Conservation (phyloP, 345 rosid species). For the Aquilaria yunnanensis region DNA sequence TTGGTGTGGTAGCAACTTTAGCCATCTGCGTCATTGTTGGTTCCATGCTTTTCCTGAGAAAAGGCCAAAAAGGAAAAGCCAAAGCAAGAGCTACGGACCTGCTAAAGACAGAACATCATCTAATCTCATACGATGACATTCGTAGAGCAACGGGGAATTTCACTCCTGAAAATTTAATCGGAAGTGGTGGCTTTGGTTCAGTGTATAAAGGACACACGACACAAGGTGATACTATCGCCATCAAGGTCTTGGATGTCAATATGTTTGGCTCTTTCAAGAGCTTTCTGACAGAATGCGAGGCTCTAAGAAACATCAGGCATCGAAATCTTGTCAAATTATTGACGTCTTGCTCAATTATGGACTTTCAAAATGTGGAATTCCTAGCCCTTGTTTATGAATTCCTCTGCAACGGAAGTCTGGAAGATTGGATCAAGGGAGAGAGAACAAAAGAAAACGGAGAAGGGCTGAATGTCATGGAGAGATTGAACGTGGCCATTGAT, state of each 20-base stretch:
- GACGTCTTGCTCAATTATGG: constrained; percentile 46
- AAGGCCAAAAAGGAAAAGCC: constrained; percentile 9
- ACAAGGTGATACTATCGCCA: constrained; percentile 22
- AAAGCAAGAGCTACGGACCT: neutral
- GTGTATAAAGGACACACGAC: constrained; percentile 22
- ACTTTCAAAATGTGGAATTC: constrained; percentile 33
- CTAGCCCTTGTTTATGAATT: constrained; percentile 51
- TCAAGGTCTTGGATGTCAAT: constrained; percentile 35
- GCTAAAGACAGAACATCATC: constrained; percentile 20
- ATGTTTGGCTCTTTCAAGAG: constrained; percentile 32
- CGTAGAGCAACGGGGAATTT: constrained; percentile 36
- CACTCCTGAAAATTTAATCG: constrained; percentile 28
- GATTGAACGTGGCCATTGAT: constrained; percentile 41
- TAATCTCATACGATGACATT: constrained; percentile 39
- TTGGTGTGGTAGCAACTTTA: constrained; percentile 5
- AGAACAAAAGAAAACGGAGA: constrained; percentile 24
- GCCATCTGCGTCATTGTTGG: constrained; percentile 15
- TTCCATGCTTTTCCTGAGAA: constrained; percentile 14
- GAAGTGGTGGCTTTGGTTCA: constrained; percentile 40
- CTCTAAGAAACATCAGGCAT: constrained; percentile 42
- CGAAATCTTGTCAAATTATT: constrained; percentile 46
- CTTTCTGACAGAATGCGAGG: constrained; percentile 43
- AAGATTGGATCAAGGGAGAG: constrained; percentile 39
- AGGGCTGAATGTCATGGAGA: constrained; percentile 30
- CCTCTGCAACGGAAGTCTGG: constrained; percentile 38